Evolutionary conservation across 768 basidiomycete species (phyloP).

Genomic region (Boletellus sp.): DNA sequence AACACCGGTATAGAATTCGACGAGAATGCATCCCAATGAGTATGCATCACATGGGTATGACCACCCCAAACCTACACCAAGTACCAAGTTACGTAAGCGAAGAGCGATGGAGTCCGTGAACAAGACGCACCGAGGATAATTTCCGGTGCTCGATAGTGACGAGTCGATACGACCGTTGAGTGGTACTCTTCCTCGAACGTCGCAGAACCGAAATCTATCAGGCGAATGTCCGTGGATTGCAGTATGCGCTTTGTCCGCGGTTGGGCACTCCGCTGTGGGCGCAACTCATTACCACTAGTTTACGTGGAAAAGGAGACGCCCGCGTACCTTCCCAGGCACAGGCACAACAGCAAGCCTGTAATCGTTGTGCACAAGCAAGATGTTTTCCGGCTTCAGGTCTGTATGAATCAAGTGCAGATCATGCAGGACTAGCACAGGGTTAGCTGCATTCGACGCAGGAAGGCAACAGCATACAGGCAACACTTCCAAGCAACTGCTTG

Average conservation of each 20-base stretch:
- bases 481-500: conserved; percentile 83
- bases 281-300: conserved; percentile 8
- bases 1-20: conserved; percentile 96
- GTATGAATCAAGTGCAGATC: conserved; percentile 91
- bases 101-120: conserved; percentile 12
- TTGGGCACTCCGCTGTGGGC: conserved; percentile 55
- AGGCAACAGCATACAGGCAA: conserved; percentile 70
- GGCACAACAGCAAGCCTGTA: conserved; percentile 59
- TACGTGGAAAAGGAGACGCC: background rate
- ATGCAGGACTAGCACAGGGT: conserved; percentile 67
- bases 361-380: conserved; percentile 85
- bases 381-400: conserved; percentile 98
- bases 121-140: conserved; percentile 80
- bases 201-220: conserved; percentile 98
- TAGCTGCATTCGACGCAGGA: background rate
- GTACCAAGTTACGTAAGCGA: conserved; percentile 9
- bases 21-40: conserved; percentile 96
- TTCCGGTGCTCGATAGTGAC: conserved; percentile 98
- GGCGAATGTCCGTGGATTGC: conserved; percentile 83
- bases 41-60: conserved; percentile 98
- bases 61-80: conserved; percentile 89
- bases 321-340: conserved; percentile 60
- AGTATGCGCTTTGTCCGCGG: conserved; percentile 75
- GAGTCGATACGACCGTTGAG: conserved; percentile 94
- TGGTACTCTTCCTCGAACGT: conserved; percentile 99